Evolutionary conservation across 2,329 filamentous ascomycete genomes (phyloP), one percentile per base, ranked within the genome.

Genomic region (Aspergillus awamori): DNA sequence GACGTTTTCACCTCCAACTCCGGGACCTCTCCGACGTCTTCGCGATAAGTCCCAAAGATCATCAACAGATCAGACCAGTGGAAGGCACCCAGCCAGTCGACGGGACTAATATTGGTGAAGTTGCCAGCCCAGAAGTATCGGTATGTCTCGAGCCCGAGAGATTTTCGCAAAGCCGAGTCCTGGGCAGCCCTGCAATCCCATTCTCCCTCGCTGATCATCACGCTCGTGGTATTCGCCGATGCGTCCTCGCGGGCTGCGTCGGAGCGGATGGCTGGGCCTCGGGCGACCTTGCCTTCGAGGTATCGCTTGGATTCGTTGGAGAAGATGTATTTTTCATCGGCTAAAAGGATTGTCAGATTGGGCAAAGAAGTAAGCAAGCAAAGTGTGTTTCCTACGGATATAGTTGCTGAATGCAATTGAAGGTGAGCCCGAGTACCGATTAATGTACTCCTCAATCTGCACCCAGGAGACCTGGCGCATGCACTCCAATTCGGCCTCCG

Each of bases 81-180:
- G 55, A 77, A 81, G 1, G 78, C 79, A 5, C 79, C 79, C 48
- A 81, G 70, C 77, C 78, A 82, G 2, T 69, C 60, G 26, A 69
- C 67, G 0, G 74, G 74, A 13, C 73, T 71, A 38, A 80, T 72
- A 60, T 81, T 81, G 20, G 76, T 68, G 64, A 79, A 81, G 57
- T 77, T 76, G 53, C 78, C 79, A 3, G 72, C 71, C 62, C 78
- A 79, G 49, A 74, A 68, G 65, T 78, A 80, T 20, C 78, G 76
- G 63, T 75, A 80, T 2, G 78, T 78, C 2, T 64, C 56, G 33
- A 67, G 60, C 11, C 66, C 63, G 22, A 54, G 48, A 2, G 61
- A 57, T 26, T 51, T 48, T 0, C 59, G 61, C 53, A 62, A 8
- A 2, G 39, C 56, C 0, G 60, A 59, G n/a, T 66, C 63, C 13